Conservation (phyloP, 225 moss, liverwort and hornwort genomes). For the Asterella californica region DNA sequence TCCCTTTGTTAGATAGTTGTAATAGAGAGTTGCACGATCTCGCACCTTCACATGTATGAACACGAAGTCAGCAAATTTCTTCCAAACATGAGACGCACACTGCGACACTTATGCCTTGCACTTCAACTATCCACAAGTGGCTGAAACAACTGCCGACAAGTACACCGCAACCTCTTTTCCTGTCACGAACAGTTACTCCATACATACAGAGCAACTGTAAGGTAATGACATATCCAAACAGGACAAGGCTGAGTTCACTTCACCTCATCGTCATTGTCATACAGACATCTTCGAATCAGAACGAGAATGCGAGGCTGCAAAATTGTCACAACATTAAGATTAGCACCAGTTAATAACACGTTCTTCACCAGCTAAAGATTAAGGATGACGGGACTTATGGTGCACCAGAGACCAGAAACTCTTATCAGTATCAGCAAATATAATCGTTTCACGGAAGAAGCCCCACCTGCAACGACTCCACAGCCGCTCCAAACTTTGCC, state of each 20-base stretch:
- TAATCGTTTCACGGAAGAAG: not conserved
- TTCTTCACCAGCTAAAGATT: not conserved
- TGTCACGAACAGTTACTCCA: not conserved
- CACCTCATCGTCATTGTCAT: constrained; percentile 94
- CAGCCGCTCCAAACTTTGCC: constrained; percentile 79
- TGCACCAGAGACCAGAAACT: not conserved
- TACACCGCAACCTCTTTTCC: not conserved
- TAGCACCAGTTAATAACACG: not conserved
- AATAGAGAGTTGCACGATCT: constrained; percentile 75
- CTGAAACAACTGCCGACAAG: not conserved
- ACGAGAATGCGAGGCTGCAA: constrained; percentile 71
- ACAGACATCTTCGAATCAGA: constrained; percentile 72
- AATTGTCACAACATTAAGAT: not conserved
- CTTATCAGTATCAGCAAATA: not conserved
- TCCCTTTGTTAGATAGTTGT: constrained; percentile 59
- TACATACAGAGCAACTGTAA: not conserved
- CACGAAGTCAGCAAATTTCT: not conserved
- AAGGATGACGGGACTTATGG: not conserved
- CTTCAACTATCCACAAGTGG: not conserved
- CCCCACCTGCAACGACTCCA: constrained; percentile 52
- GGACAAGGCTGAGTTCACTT: constrained; percentile 28
- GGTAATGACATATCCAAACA: not conserved
- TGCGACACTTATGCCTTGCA: not conserved
- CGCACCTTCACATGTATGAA: constrained; percentile 51
- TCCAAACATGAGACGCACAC: not conserved